A percentile compares a stretch with the other conserved stretches of the same genome.
Evolutionary conservation across 1,139 yeast species (phyloP).

Genomic region (Blastobotrys serpentis): DNA sequence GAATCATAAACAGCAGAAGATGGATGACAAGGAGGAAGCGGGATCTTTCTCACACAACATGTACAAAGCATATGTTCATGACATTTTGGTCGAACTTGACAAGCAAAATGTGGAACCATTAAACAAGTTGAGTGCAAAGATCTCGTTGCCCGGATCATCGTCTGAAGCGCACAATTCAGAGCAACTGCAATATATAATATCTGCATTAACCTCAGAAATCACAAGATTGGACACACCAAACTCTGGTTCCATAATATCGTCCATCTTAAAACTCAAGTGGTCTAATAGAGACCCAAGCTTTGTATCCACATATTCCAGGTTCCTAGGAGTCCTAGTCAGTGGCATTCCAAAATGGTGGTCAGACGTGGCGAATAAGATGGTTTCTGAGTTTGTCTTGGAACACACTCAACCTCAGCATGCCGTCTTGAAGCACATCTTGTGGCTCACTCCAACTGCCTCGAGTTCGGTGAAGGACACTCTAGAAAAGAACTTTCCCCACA

Average conservation of each 20-base stretch:
- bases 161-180: constrained; percentile 45
- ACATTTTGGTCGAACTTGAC: constrained; percentile 70
- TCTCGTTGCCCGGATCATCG: constrained; percentile 43
- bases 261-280: constrained; percentile 62
- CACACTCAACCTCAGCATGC: constrained; percentile 61
- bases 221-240: constrained; percentile 49
- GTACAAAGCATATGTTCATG: constrained; percentile 61
- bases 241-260: constrained; percentile 47
- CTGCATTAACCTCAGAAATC: constrained; percentile 51
- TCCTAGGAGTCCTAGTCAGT: constrained; percentile 74
- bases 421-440: constrained; percentile 59
- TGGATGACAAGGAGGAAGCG: constrained; percentile 8
- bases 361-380: constrained; percentile 68
- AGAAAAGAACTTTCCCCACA: constrained; percentile 71
- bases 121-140: constrained; percentile 47
- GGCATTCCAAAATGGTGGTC: constrained; percentile 87
- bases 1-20: constrained; percentile 5
- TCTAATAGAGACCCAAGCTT: constrained; percentile 43
- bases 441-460: constrained; percentile 78
- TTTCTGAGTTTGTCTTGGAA: constrained; percentile 52
- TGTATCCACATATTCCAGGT: constrained; percentile 59
- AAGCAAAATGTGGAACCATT: constrained; percentile 47
- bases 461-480: constrained; percentile 61
- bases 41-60: constrained; percentile 49
- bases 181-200: constrained; percentile 47